phyloP scores from a whole-genome alignment of 768 basidiomycete genomes.

The Lentinula aciculospora region DNA sequence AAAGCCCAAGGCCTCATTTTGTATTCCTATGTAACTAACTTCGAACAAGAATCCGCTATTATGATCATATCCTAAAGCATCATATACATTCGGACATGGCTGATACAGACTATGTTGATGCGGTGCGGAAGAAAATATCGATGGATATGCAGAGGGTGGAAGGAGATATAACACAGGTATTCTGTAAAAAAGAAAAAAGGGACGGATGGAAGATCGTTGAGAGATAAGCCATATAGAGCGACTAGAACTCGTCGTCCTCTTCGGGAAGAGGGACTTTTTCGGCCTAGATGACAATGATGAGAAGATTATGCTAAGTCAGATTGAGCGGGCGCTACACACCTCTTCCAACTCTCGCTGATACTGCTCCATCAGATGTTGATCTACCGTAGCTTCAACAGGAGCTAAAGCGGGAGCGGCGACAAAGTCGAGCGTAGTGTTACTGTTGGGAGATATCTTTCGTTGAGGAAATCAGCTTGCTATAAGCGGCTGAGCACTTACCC shows the following conservation, averaged over 20 bases:
- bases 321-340: constrained; percentile 31
- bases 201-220: neutral
- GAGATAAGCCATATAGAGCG: neutral
- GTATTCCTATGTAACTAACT: neutral
- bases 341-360: constrained; percentile 74
- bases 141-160: neutral
- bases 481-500: constrained; percentile 55
- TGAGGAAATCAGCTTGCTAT: neutral
- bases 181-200: neutral
- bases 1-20: too few species aligned
- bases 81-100: neutral
- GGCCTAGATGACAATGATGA: constrained; percentile 42
- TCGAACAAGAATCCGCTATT: neutral
- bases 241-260: constrained; percentile 86
- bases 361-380: constrained; percentile 67
- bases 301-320: constrained; percentile 10
- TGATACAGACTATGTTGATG: neutral
- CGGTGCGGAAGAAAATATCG: neutral
- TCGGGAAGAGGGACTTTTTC: constrained; percentile 93
- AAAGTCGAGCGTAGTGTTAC: constrained; percentile 86
- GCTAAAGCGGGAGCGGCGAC: constrained; percentile 95
- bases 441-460: constrained; percentile 20
- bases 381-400: constrained; percentile 89
- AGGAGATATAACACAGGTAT: neutral
- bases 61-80: neutral